Percentiles rank a stretch among this genome's conserved stretches.
Conservation (phyloP, 352 stramenopile genomes). For the Phytophthora parvispora region DNA sequence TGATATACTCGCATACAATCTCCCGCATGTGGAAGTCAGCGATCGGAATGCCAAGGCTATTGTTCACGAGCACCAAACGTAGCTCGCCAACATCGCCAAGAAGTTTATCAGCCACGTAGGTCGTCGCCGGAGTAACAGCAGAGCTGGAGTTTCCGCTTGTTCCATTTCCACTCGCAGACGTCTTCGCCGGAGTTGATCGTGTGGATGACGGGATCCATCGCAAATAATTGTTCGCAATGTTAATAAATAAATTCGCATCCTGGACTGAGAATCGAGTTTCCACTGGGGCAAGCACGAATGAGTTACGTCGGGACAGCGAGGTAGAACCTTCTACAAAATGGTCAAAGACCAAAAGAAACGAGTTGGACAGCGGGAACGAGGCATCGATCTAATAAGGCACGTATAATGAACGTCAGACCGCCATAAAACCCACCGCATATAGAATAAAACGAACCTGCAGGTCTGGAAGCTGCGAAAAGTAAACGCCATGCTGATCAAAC, state of each 20-base stretch:
- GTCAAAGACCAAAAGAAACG: slow-evolving; percentile 86
- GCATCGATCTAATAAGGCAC: slow-evolving; percentile 69
- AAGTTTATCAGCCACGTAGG: slow-evolving; percentile 82
- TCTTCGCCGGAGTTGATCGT: slow-evolving; percentile 16
- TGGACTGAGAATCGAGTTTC: slow-evolving; percentile 91
- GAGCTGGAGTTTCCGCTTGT: slow-evolving; percentile 2
- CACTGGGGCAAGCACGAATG: slow-evolving; percentile 83
- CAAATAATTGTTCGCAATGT: slow-evolving; percentile 91
- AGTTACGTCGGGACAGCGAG: slow-evolving; percentile 68
- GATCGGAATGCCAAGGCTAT: slow-evolving; percentile 89
- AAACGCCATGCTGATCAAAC: slow-evolving; percentile 84
- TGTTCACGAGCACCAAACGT: slow-evolving; percentile 90
- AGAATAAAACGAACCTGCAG: slow-evolving; percentile 60
- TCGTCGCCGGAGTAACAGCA: neutral
- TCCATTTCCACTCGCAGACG: slow-evolving; percentile 1
- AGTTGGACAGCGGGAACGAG: slow-evolving; percentile 86
- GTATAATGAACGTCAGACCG: slow-evolving; percentile 1
- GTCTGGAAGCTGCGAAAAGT: slow-evolving; percentile 89
- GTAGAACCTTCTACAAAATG: slow-evolving; percentile 79
- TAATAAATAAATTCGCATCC: slow-evolving; percentile 84
- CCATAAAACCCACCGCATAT: neutral
- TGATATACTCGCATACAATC: slow-evolving; percentile 90
- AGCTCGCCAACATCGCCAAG: slow-evolving; percentile 88
- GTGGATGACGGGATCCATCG: slow-evolving; percentile 47
- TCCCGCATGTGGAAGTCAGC: slow-evolving; percentile 89